Base-by-base conservation (phyloP, 805 yeast genomes). In the Blastobotrys mokoenaii region DNA sequence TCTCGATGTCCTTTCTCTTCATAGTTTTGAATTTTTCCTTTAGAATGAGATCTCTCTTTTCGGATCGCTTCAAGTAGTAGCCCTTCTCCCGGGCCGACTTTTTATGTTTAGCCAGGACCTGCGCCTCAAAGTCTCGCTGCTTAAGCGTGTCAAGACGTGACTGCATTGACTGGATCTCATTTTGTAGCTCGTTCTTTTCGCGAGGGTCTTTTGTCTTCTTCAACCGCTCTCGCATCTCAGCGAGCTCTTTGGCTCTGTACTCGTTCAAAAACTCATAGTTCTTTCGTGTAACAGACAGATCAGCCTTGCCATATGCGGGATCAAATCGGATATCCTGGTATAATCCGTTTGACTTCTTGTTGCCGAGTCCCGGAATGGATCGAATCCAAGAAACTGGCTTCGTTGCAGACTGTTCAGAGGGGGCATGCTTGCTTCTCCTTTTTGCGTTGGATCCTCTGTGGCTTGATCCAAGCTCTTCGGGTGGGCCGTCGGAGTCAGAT, bases 271-370 rank as follows among this genome's bases (percentile, higher is more conserved):
- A 93, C 38, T 77, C 74, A 66, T 93, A 93, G 57, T 90, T 81
- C 56, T 79, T 76, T 49, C 97, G 71, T 14, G 84, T 75, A 47
- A 72, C 70, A 29, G 70, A 67, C 47, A 76, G 65, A 60, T 89
- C 90, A 1, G 93, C 85, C 55, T 79, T 82, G 46, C 97, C 97
- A 51, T 79, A 78, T 0, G 96, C 88, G 2, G 90, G 75, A 63
- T 93, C 96, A 61, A 93, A 93, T 54, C 98, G 72, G 30, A 94
- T 82, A 66, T 93, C 98, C 41, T 77, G 73, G 60, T 83, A 81
- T 25, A 82, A 64, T 12, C 68, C 69, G 12, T 62, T 65, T 60
- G 52, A 62, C 20, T 46, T 43, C 27, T 43, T 52, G 27, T 51
- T 50, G 18, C 36, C 39, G 12, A 62, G 62, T 3, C 66, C 68